Base-by-base conservation (phyloP, 306 rosid species). In the Castanea crenata region DNA sequence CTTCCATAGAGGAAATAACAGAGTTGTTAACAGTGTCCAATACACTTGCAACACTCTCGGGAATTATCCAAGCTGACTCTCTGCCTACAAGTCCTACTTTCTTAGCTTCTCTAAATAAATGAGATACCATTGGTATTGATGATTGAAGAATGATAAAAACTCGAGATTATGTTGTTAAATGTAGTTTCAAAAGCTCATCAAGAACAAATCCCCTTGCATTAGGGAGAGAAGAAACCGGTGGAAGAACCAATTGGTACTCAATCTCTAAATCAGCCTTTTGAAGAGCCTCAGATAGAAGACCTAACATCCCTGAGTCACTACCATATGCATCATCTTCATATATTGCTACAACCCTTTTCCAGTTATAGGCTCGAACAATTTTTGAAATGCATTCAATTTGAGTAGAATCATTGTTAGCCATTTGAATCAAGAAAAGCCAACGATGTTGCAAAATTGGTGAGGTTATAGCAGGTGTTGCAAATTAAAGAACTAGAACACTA, bases 51-150 rank as follows among this genome's bases (percentile, higher is more conserved):
- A 86, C 73, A 55, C 88, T 80, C 78, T 90, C 96, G 29, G 96
- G 71, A 55, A 90, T 35, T 56, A 90, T 89, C 97, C 97, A 92
- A 78, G 76, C 90, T 12, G 97, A 86, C 0, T 81, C 90, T 52
- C 71, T 81, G 21, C 67, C 85, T 52, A 90, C 72, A 21, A 90
- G 85, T 83, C 85, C 91, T 58, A 84, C 7, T 56, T 78, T 83
- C 71, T 83, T 86, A 44, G 93, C 94, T 77, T 84, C 91, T 68
- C 79, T 74, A 29, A 90, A 88, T 80, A 92, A 74, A 84, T 84
- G 82, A 5, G 76, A 81, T 71, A 84, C 77, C 83, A 86, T 87
- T 27, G 91, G 87, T 5, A 86, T 76, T n/a, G 97, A 87, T 52
- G 90, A 87, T 65, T 74, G 86, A 49, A 92, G 88, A 74, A 88